Evolutionary conservation across 345 rosid genomes (phyloP).

Genomic region (Adansonia digitata): DNA sequence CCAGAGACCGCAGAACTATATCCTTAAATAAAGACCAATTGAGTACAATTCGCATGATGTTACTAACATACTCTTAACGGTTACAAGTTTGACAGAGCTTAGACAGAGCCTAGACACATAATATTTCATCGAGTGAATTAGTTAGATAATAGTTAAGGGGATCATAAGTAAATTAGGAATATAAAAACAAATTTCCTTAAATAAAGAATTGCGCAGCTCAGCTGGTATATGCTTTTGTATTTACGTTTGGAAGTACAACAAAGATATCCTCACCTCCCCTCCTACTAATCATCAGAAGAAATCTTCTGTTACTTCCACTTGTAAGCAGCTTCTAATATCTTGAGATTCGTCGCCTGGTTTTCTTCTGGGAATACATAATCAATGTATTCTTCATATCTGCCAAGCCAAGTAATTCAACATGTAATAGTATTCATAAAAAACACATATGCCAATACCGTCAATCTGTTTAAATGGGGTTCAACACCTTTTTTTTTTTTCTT

Average conservation of each 20-base stretch:
- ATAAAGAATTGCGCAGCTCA: not conserved
- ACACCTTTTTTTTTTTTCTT: not conserved
- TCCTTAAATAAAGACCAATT: no score
- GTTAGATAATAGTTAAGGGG: no score
- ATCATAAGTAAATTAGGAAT: no score
- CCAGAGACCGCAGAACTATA: no score
- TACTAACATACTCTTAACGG: no score
- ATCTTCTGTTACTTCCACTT: slow-evolving; percentile 74
- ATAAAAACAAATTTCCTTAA: no score
- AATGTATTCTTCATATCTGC: slow-evolving; percentile 69
- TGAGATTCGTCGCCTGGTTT: slow-evolving; percentile 59
- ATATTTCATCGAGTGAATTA: no score
- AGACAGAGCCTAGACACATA: no score
- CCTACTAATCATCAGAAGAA: slow-evolving; percentile 38
- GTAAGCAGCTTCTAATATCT: slow-evolving; percentile 76
- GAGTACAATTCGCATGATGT: no score
- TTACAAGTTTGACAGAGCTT: no score
- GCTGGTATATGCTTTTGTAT: slow-evolving; percentile 3
- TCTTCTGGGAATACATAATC: slow-evolving; percentile 64
- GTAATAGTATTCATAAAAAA: not conserved
- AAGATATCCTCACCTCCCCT: not conserved
- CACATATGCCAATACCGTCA: not conserved
- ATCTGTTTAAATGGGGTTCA: not conserved
- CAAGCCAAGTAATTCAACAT: not conserved
- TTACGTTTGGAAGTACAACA: not conserved